phyloP scores from a whole-genome alignment of 2,329 filamentous ascomycete genomes.

The Alternaria alternata region DNA sequence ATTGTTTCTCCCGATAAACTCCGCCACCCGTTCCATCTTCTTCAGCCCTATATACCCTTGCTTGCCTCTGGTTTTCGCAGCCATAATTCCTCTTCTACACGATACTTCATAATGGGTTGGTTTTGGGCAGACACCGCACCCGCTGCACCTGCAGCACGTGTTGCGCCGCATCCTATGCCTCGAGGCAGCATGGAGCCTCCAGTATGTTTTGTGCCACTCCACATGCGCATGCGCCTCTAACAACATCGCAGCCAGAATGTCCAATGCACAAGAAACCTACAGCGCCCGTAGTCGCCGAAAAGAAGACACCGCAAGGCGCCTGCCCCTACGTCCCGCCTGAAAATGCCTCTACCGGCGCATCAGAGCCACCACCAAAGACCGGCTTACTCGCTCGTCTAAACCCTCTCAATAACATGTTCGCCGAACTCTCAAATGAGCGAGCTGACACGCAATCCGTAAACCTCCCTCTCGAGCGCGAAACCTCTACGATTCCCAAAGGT shows the following conservation, averaged over 20 bases:
- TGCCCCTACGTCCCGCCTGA: slow-evolving; percentile 58
- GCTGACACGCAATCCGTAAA: slow-evolving; percentile 75
- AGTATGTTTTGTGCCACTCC: slow-evolving; percentile 49
- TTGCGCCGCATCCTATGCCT: slow-evolving; percentile 59
- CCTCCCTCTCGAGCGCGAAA: slow-evolving; percentile 82
- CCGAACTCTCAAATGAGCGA: slow-evolving; percentile 80
- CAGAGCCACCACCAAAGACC: slow-evolving; percentile 44
- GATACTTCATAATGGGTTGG: slow-evolving; percentile 66
- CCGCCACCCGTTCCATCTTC: slow-evolving; percentile 37
- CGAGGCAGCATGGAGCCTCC: slow-evolving; percentile 61
- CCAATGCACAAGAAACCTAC: slow-evolving; percentile 69
- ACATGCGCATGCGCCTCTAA: slow-evolving; percentile 31
- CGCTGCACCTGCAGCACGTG: slow-evolving; percentile 48
- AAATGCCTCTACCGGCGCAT: slow-evolving; percentile 39
- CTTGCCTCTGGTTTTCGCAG: slow-evolving; percentile 14
- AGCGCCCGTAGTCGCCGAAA: slow-evolving; percentile 40
- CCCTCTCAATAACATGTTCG: slow-evolving; percentile 95
- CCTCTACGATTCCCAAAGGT: slow-evolving; percentile 90
- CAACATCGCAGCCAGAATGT: slow-evolving; percentile 65
- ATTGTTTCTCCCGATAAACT: slow-evolving; percentile 47
- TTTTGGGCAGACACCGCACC: slow-evolving; percentile 70
- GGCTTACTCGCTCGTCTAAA: slow-evolving; percentile 73
- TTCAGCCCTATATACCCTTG: slow-evolving; percentile 18
- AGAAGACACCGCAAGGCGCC: slow-evolving; percentile 54
- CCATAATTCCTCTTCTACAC: slow-evolving; percentile 15